Conservation (phyloP, 805 yeast genomes). For the Barnettozyma californica region DNA sequence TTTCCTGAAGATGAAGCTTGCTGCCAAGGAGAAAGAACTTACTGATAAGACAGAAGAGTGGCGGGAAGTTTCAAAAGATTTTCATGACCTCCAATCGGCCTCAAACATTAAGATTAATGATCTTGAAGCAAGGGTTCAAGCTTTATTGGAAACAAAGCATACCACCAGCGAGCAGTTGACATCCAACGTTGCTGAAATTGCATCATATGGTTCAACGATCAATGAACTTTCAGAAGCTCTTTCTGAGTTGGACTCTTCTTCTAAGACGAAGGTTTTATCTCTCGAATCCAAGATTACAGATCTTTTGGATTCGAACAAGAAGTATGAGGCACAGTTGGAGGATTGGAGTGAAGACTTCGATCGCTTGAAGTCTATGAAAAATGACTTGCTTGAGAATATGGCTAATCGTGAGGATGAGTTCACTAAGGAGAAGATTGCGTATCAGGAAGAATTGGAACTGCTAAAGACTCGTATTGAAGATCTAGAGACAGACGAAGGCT, state of each 20-base stretch:
- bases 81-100: not conserved
- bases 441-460: slow-evolving; percentile 45
- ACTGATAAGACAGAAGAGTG: not conserved
- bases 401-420: slow-evolving; percentile 58
- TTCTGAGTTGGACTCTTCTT: not conserved
- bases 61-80: not conserved
- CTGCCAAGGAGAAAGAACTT: slow-evolving; percentile 8
- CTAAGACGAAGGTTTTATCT: not conserved
- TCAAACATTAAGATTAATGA: not conserved
- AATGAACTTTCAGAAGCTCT: not conserved
- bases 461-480: slow-evolving; percentile 41
- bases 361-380: slow-evolving; percentile 38
- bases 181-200: not conserved
- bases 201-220: not conserved
- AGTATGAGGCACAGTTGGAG: slow-evolving; percentile 14
- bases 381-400: slow-evolving; percentile 64
- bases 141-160: not conserved
- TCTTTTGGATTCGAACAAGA: not conserved
- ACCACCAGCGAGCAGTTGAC: not conserved
- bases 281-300: slow-evolving; percentile 6
- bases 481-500: slow-evolving; percentile 42
- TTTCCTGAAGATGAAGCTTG: not conserved
- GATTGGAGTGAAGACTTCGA: slow-evolving; percentile 24
- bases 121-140: not conserved
- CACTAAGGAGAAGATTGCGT: slow-evolving; percentile 43